Evolutionary conservation across 164 flowering plant genomes (phyloP).

Genomic region (Amborella trichopoda): DNA sequence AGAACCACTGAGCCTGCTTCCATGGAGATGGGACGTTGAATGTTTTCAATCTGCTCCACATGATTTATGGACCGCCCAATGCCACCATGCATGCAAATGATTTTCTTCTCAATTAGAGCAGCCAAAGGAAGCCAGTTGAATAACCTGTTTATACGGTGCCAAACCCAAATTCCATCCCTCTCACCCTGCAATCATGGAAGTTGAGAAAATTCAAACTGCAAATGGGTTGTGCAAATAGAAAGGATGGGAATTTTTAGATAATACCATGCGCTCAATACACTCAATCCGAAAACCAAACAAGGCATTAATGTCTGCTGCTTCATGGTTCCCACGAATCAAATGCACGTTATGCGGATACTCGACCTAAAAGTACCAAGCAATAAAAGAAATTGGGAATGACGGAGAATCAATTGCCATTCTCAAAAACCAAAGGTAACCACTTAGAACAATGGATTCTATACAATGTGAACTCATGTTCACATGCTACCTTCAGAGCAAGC

Average conservation of each 20-base stretch:
- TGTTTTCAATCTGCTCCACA: constrained; percentile 86
- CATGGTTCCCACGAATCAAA: constrained; percentile 99
- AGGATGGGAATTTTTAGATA: neutral
- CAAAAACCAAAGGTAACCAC: neutral
- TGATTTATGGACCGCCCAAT: constrained; percentile 98
- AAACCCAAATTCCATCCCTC: constrained; percentile 97
- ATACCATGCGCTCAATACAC: constrained; percentile 99
- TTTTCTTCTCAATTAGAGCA: constrained; percentile 95
- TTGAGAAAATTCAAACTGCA: neutral
- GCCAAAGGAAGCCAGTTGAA: constrained; percentile 99
- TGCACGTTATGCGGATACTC: constrained; percentile 87
- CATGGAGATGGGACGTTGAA: constrained; percentile 98
- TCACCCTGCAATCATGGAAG: constrained; percentile 59
- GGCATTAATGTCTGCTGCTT: constrained; percentile 99
- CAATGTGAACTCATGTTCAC: neutral
- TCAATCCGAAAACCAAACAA: constrained; percentile 98
- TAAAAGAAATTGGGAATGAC: neutral
- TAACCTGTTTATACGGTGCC: constrained; percentile 93
- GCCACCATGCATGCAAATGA: constrained; percentile 99
- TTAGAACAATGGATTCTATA: neutral
- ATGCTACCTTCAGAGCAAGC: constrained; percentile 81
- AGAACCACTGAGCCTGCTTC: constrained; percentile 99
- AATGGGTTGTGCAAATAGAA: neutral
- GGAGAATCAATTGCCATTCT: neutral
- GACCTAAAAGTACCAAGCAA: constrained; percentile 40